Percentiles rank a stretch among this genome's conserved stretches.
These are phyloP conservation scores for Neofusicoccum kwambonambiense DNA, from an alignment of 2,329 filamentous ascomycete species.

Conservation along the genomic window DNA sequence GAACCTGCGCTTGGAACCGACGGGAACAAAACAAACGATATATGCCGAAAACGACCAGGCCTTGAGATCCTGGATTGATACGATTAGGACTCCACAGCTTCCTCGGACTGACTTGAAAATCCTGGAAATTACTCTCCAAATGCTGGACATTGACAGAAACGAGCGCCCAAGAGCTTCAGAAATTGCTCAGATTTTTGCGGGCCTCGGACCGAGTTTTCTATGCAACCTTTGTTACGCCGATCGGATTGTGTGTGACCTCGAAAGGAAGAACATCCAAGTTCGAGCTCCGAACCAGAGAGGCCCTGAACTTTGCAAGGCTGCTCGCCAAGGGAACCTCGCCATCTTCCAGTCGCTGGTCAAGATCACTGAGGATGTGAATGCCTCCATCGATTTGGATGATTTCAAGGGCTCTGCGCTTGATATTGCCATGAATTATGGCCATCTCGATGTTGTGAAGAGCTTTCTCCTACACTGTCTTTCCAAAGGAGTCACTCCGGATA, in stretches of 20 bases:
- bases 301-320: background rate
- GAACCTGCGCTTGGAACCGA: background rate
- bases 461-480: background rate
- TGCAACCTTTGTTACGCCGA: background rate
- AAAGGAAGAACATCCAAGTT: background rate
- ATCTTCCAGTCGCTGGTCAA: background rate
- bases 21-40: background rate
- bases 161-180: background rate
- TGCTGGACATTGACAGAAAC: background rate
- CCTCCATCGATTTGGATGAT: too few relatives aligned
- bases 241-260: background rate
- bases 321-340: background rate
- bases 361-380: background rate
- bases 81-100: background rate
- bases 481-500: background rate
- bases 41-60: background rate
- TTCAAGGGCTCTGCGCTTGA: background rate
- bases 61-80: background rate
- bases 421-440: background rate
- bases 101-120: background rate
- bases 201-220: background rate
- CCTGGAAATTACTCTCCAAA: background rate
- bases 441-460: background rate
- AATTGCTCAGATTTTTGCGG: background rate
- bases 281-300: background rate